Base-by-base conservation (phyloP, 2,329 filamentous ascomycete genomes). In the Sarocladium strictum region DNA sequence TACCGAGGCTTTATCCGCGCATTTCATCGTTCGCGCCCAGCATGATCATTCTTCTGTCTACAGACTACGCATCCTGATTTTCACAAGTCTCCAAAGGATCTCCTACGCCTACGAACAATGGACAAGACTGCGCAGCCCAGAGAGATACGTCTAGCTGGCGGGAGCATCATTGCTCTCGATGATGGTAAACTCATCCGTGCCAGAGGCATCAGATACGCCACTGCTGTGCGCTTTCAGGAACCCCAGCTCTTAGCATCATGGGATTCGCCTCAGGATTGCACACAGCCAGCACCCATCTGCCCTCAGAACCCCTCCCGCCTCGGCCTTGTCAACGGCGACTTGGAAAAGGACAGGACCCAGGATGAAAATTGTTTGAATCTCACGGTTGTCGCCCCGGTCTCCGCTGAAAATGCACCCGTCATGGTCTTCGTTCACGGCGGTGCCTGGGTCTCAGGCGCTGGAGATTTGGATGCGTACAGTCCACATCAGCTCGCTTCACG, bases 351-450 rank as follows among this genome's bases (percentile, higher is more conserved):
- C 2, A 56, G 45, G 12, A 32, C 23, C 5, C 53, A 55, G 29
- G 17, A 17, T 35, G 69, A 71, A 50, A 67, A 71, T 32, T 72
- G 69, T 41, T 56, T 71, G 4, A 64, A 63, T 12, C 59, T 71
- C 24, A 68, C 65, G 21, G 62, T 72, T 9, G 70, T 64, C 56
- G 64, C 68, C 1, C 66, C 68, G 33, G 58, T 54, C 12, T 21
- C 15, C 17, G 47, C 47, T 3, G 35, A 51, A 11, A 15, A 51
- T 35, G 47, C 47, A 3, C 55, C 56, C 0, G 56, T 56, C 26
- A 58, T 56, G 56, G 55, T 58, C n/a, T 58, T 58, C 43, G 27
- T 58, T 15, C 56, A 58, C 19, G 56, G 56, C 27, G 56, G 56
- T 24, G 56, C 56, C 15, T 58, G 52, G 19, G 43, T 53, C n/a